These are phyloP conservation scores for Neurospora hispaniola DNA, from an alignment of 495 filamentous ascomycete genomes.

Conservation along the genomic window DNA sequence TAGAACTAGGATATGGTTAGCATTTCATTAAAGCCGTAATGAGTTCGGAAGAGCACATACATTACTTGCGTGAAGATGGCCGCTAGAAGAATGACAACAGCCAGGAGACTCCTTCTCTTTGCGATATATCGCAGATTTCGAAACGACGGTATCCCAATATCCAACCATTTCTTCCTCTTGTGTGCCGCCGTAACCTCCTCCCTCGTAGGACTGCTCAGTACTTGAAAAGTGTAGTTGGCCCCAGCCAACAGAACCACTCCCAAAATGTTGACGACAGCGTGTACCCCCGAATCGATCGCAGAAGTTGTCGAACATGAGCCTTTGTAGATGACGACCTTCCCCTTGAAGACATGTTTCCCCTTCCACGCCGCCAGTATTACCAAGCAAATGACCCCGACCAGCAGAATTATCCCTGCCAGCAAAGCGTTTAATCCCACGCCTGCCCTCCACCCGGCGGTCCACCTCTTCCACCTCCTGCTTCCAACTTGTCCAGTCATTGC, in stretches of 20 bases:
- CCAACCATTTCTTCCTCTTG: constrained; percentile 33
- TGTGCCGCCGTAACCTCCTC: constrained; percentile 41
- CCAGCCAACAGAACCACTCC: constrained; percentile 28
- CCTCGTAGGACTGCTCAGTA: constrained; percentile 42
- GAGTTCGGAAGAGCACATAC: not conserved
- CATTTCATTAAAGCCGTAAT: too few relatives aligned
- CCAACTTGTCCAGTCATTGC: not conserved
- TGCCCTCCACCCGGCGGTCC: constrained; percentile 27
- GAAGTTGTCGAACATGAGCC: constrained; percentile 25
- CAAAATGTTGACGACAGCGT: constrained; percentile 27
- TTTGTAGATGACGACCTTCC: constrained; percentile 23
- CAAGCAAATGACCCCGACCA: constrained; percentile 29
- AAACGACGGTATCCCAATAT: constrained; percentile 43
- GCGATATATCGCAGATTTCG: constrained; percentile 36
- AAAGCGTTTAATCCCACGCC: constrained; percentile 29
- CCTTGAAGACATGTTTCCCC: constrained; percentile 9
- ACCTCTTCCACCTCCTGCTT: constrained; percentile 8
- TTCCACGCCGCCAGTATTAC: constrained; percentile 23
- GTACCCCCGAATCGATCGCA: constrained; percentile 25
- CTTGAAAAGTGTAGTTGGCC: constrained; percentile 40
- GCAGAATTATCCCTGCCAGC: constrained; percentile 25
- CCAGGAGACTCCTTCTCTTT: constrained; percentile 25
- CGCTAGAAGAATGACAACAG: constrained; percentile 23
- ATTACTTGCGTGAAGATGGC: constrained; percentile 34
- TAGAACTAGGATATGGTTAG: constrained; percentile 27